These are phyloP conservation scores for Rhodotorula diobovata DNA, from an alignment of 768 basidiomycete species.

Conservation along the genomic window DNA sequence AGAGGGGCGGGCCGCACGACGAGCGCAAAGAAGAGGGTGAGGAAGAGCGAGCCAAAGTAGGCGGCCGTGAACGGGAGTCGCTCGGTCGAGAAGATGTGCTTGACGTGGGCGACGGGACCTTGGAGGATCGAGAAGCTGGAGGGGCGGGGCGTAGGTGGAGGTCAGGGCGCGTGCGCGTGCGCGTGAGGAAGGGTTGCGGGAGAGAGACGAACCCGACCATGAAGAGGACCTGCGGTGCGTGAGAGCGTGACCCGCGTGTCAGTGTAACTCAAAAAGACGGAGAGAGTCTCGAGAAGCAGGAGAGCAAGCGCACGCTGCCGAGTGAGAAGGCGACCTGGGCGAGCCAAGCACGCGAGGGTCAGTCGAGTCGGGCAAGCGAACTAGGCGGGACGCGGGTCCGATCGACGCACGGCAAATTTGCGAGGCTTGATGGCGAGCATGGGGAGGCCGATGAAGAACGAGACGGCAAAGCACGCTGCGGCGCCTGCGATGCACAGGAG, in stretches of 20 bases:
- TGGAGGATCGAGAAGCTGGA: constrained; percentile 49
- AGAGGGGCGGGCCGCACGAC: constrained; percentile 57
- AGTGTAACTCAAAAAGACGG: too few relatives aligned
- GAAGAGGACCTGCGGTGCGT: constrained; percentile 58
- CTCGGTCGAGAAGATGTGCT: constrained; percentile 57
- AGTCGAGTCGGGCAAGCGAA: constrained; percentile 55
- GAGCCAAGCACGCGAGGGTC: background rate
- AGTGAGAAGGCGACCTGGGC: constrained; percentile 20
- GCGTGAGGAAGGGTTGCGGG: background rate
- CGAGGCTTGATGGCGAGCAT: constrained; percentile 67
- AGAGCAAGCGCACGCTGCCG: constrained; percentile 27
- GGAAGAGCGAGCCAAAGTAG: constrained; percentile 74
- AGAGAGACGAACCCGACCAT: constrained; percentile 71
- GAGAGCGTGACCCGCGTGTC: background rate
- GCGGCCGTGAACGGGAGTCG: constrained; percentile 56
- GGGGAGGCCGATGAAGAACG: constrained; percentile 72
- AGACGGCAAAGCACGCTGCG: constrained; percentile 84
- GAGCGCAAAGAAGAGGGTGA: constrained; percentile 87
- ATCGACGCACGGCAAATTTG: constrained; percentile 64
- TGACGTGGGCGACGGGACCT: constrained; percentile 85
- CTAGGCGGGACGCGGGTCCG: constrained; percentile 53
- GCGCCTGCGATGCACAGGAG: constrained; percentile 83
- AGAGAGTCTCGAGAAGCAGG: too few relatives aligned
- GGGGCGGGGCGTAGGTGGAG: too few relatives aligned
- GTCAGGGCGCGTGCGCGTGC: background rate